These are phyloP conservation scores for Paradendryphiella salina DNA, from an alignment of 2,329 filamentous ascomycete genomes.

Conservation along the genomic window DNA sequence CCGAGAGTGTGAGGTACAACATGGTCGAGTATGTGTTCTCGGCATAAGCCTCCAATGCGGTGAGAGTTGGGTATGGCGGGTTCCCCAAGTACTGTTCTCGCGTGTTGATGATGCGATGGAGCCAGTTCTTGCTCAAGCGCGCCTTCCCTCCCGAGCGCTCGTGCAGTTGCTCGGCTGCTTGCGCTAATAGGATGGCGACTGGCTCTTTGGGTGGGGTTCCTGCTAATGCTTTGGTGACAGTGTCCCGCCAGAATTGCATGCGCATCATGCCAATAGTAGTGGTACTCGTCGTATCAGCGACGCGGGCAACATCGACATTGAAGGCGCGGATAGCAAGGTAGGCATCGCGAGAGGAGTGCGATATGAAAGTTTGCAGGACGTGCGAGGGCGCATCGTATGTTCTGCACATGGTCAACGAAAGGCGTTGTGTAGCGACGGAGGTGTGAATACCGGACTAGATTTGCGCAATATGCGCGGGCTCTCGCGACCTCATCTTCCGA, in stretches of 20 bases:
- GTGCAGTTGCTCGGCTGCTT: slow-evolving; percentile 65
- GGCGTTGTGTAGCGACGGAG: background rate
- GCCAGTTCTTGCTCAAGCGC: slow-evolving; percentile 61
- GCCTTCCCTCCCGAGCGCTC: slow-evolving; percentile 52
- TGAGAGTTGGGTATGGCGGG: slow-evolving; percentile 74
- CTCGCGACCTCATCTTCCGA: slow-evolving; percentile 56
- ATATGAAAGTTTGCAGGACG: slow-evolving; percentile 82
- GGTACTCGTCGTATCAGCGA: slow-evolving; percentile 87
- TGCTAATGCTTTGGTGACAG: slow-evolving; percentile 74
- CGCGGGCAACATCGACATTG: slow-evolving; percentile 87
- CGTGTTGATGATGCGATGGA: slow-evolving; percentile 72
- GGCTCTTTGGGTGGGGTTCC: slow-evolving; percentile 85
- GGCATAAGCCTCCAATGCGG: slow-evolving; percentile 80
- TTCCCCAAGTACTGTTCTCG: slow-evolving; percentile 83
- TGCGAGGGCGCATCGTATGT: slow-evolving; percentile 89
- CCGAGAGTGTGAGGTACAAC: slow-evolving; percentile 82
- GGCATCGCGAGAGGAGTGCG: slow-evolving; percentile 71
- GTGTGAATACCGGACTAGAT: slow-evolving; percentile 56
- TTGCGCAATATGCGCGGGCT: slow-evolving; percentile 62
- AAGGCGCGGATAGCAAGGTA: slow-evolving; percentile 90
- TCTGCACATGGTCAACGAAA: slow-evolving; percentile 52
- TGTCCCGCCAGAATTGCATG: slow-evolving; percentile 93
- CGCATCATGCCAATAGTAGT: slow-evolving; percentile 85
- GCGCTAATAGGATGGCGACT: slow-evolving; percentile 79
- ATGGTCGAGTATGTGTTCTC: slow-evolving; percentile 95